phyloP scores from a whole-genome alignment of 345 rosid genomes.

The Durio zibethinus region DNA sequence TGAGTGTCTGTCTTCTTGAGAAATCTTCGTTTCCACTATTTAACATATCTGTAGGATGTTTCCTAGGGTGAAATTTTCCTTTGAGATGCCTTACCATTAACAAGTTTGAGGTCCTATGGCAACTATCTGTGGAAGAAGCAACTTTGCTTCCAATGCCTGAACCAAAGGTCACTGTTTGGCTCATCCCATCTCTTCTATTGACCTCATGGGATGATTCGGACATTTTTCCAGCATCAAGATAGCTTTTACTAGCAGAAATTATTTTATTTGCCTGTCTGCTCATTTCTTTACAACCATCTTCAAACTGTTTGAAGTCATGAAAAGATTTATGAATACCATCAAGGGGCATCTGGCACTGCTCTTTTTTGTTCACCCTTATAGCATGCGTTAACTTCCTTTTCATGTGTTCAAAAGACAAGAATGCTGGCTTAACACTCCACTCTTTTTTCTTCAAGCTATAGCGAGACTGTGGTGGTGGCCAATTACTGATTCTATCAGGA shows the following conservation, averaged over 20 bases:
- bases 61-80: constrained; percentile 20
- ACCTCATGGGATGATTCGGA: constrained; percentile 16
- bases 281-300: constrained; percentile 27
- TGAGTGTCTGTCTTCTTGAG: constrained; percentile 27
- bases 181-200: constrained; percentile 18
- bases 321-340: constrained; percentile 14
- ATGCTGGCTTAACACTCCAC: constrained; percentile 30
- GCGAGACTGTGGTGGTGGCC: constrained; percentile 22
- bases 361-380: constrained; percentile 41
- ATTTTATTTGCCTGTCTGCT: constrained; percentile 18
- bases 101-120: constrained; percentile 26
- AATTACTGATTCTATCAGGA: constrained; percentile 12
- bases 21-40: constrained; percentile 30
- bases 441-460: constrained; percentile 23
- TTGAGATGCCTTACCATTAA: constrained; percentile 31
- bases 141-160: constrained; percentile 15
- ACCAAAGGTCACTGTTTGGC: constrained; percentile 5
- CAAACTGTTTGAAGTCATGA: not conserved
- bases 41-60: constrained; percentile 28
- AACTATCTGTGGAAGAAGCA: constrained; percentile 30
- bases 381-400: constrained; percentile 59
- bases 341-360: constrained; percentile 14
- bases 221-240: constrained; percentile 14
- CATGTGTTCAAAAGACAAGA: constrained; percentile 49
- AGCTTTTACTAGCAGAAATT: constrained; percentile 16